A percentile compares a stretch with the other conserved stretches of the same genome.
Evolutionary conservation across 2,329 filamentous ascomycete genomes (phyloP).

Genomic region (Diaporthe vexans): DNA sequence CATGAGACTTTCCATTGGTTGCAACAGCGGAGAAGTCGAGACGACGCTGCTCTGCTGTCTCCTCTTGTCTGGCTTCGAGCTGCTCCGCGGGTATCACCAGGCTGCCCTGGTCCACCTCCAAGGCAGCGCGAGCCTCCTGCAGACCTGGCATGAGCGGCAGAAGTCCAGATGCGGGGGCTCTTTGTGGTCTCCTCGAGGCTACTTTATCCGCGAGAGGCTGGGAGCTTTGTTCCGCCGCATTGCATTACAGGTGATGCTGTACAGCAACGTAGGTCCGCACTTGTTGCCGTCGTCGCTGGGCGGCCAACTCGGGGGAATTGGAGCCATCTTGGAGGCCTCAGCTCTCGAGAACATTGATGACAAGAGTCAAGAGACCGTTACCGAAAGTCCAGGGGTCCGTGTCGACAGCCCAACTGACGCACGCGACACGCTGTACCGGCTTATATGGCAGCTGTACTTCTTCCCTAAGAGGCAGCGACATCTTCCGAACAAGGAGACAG

Average conservation of each 20-base stretch:
- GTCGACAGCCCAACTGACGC: background rate
- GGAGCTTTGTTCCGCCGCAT: background rate
- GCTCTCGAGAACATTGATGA: background rate
- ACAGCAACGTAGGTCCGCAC: background rate
- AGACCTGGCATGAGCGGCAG: background rate
- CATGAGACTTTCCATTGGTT: background rate
- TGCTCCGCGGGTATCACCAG: background rate
- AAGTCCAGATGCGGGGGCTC: background rate
- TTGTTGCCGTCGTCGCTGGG: background rate
- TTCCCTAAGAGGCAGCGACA: background rate
- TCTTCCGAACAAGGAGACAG: background rate
- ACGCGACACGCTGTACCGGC: background rate
- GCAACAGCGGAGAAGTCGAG: background rate
- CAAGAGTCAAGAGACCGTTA: background rate
- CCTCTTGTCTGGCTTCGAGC: background rate
- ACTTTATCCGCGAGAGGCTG: background rate
- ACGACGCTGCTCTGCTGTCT: background rate
- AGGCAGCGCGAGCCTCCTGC: background rate
- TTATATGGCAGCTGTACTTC: background rate
- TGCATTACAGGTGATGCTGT: background rate
- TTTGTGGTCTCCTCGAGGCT: background rate
- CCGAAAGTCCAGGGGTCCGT: accelerated
- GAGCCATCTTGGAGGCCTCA: background rate
- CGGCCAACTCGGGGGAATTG: background rate
- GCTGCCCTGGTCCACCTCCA: background rate